Evolutionary conservation across 768 basidiomycete genomes (phyloP).

Genomic region (Leccinum sublutescens): DNA sequence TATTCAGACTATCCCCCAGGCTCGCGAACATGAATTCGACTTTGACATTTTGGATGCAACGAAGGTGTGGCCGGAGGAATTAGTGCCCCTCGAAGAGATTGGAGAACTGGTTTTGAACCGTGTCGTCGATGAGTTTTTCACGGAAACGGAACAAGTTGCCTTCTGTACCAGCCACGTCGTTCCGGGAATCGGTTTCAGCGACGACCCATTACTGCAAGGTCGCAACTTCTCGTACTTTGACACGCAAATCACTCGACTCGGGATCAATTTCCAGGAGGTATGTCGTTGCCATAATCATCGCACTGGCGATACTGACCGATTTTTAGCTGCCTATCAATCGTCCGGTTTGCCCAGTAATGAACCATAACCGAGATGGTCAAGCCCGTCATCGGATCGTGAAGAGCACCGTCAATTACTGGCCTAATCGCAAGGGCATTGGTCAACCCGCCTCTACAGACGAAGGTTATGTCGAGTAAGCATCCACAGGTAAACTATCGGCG

Average conservation of each 20-base stretch:
- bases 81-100: slow-evolving; percentile 73
- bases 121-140: slow-evolving; percentile 72
- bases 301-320: neutral
- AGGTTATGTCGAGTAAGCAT: slow-evolving; percentile 54
- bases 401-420: slow-evolving; percentile 74
- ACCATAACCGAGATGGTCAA: slow-evolving; percentile 63
- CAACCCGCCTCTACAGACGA: slow-evolving; percentile 46
- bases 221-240: slow-evolving; percentile 88
- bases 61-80: slow-evolving; percentile 82
- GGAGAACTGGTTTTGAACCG: slow-evolving; percentile 71
- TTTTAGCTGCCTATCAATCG: slow-evolving; percentile 76
- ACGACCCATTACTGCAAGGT: slow-evolving; percentile 80
- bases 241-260: slow-evolving; percentile 78
- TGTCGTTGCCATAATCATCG: neutral
- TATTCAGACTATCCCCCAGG: slow-evolving; percentile 61
- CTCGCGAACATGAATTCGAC: slow-evolving; percentile 76
- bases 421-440: slow-evolving; percentile 61
- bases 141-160: slow-evolving; percentile 86
- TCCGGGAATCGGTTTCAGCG: slow-evolving; percentile 67
- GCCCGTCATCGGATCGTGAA: slow-evolving; percentile 56
- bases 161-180: slow-evolving; percentile 71
- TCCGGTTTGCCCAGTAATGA: slow-evolving; percentile 73
- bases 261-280: slow-evolving; percentile 75
- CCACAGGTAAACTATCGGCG: neutral
- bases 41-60: slow-evolving; percentile 88